Percentiles rank a stretch among this genome's conserved stretches.
Evolutionary conservation across 768 basidiomycete genomes (phyloP).

Genomic region (Cystofilobasidium capitatum): DNA sequence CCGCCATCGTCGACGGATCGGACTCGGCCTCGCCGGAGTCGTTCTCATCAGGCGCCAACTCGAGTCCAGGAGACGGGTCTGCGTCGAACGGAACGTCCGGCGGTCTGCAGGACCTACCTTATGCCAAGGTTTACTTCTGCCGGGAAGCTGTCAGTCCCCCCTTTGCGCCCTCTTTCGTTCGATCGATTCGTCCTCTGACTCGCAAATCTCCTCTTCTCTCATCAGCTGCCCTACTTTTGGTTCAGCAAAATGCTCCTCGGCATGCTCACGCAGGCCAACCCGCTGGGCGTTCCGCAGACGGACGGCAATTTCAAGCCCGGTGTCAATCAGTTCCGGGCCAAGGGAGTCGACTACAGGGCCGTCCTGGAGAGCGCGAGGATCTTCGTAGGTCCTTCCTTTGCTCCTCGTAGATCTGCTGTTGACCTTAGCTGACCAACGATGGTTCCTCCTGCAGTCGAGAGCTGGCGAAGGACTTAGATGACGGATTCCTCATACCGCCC

Average conservation of each 20-base stretch:
- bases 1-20: background rate
- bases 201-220: background rate
- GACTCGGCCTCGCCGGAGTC: slow-evolving; percentile 10
- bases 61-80: background rate
- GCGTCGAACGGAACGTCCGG: background rate
- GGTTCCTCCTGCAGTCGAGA: background rate
- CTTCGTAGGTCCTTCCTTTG: background rate
- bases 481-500: background rate
- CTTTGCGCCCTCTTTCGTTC: background rate
- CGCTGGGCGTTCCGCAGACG: background rate
- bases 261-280: slow-evolving; percentile 28
- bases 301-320: slow-evolving; percentile 10
- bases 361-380: slow-evolving; percentile 14
- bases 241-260: slow-evolving; percentile 39
- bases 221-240: slow-evolving; percentile 41
- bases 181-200: background rate
- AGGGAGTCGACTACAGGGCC: slow-evolving; percentile 6
- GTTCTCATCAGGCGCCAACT: slow-evolving; percentile 10
- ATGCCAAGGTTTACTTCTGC: slow-evolving; percentile 27
- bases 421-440: background rate
- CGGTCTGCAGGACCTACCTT: slow-evolving; percentile 2
- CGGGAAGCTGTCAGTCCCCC: slow-evolving; percentile 37
- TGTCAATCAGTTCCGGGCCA: slow-evolving; percentile 14
- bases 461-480: background rate
- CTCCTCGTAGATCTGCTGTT: background rate